Percentiles rank a stretch among this genome's conserved stretches.
phyloP scores from a whole-genome alignment of 148 eudicot species.

The Linanthus parryae region DNA sequence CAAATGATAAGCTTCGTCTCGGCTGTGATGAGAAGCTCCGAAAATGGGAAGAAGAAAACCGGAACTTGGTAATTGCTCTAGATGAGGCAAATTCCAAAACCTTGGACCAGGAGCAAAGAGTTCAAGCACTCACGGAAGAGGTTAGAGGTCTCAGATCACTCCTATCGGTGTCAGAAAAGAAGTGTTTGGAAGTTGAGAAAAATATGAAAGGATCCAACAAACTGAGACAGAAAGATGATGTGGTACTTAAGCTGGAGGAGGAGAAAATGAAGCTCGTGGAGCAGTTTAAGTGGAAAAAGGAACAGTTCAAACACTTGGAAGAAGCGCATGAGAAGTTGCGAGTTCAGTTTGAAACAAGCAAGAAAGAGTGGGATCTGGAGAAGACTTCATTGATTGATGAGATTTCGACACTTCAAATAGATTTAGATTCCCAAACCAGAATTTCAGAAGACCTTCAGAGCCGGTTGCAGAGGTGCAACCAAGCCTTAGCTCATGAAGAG shows the following conservation, averaged over 20 bases:
- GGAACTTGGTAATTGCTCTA: constrained; percentile 27
- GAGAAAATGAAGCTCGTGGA: constrained; percentile 48
- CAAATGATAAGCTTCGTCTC: constrained; percentile 39
- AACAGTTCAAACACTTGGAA: constrained; percentile 63
- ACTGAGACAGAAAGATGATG: constrained; percentile 30
- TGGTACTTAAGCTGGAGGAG: constrained; percentile 44
- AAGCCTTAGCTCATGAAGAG: constrained; percentile 70
- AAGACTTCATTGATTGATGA: constrained; percentile 51
- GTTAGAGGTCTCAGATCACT: constrained; percentile 35
- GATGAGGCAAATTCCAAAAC: constrained; percentile 44
- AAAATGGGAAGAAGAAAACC: constrained; percentile 45
- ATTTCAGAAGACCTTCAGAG: constrained; percentile 35
- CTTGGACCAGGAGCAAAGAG: constrained; percentile 24
- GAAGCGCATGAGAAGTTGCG: constrained; percentile 76
- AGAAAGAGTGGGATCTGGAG: constrained; percentile 71
- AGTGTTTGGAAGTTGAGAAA: constrained; percentile 32
- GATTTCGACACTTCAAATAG: constrained; percentile 40
- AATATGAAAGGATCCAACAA: constrained; percentile 26
- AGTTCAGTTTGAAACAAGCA: constrained; percentile 23
- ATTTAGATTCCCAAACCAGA: constrained; percentile 40
- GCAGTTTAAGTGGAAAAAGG: constrained; percentile 81
- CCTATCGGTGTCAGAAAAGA: constrained; percentile 38
- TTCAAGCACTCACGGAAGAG: constrained; percentile 29
- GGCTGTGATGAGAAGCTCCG: constrained; percentile 29
- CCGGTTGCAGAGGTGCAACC: constrained; percentile 48